phyloP scores from a whole-genome alignment of 805 yeast genomes.

The Metschnikowia colocasiae region DNA sequence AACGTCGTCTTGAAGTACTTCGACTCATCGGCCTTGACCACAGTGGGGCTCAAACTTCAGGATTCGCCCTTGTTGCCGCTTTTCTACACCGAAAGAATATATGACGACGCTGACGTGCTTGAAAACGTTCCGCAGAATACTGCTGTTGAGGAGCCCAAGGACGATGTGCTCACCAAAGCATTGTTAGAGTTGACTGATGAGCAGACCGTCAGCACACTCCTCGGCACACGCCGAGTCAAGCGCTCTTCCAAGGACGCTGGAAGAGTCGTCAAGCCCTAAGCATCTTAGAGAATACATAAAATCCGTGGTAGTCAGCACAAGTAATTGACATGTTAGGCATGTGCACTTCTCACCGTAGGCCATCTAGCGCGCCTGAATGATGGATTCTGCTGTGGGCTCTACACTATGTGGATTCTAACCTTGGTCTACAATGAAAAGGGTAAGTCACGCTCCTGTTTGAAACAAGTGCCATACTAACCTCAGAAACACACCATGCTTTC shows the following conservation, averaged over 20 bases:
- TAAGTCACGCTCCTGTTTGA: slow-evolving; percentile 17
- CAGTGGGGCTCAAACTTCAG: slow-evolving; percentile 60
- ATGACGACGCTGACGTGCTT: slow-evolving; percentile 45
- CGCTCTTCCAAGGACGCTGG: slow-evolving; percentile 14
- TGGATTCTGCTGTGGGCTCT: not conserved
- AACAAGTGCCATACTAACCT: slow-evolving; percentile 16
- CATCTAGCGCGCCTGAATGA: not conserved
- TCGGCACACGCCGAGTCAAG: slow-evolving; percentile 48
- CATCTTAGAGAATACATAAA: not conserved
- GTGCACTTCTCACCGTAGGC: not conserved
- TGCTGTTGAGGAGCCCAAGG: slow-evolving; percentile 19
- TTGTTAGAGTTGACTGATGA: slow-evolving; percentile 78
- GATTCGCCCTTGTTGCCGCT: slow-evolving; percentile 83
- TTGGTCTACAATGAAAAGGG: slow-evolving; percentile 12
- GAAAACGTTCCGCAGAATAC: slow-evolving; percentile 26
- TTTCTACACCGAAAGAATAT: slow-evolving; percentile 59
- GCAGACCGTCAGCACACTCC: slow-evolving; percentile 61
- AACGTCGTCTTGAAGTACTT: slow-evolving; percentile 51
- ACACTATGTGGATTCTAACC: slow-evolving; percentile 18
- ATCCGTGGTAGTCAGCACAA: not conserved
- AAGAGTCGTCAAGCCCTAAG: slow-evolving; percentile 13
- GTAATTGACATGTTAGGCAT: not conserved
- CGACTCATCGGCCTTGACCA: slow-evolving; percentile 45
- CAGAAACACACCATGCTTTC: slow-evolving; percentile 15
- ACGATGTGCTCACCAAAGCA: slow-evolving; percentile 43